These are phyloP conservation scores for Jaenimonas drosophilae DNA, from an alignment of 208 protist genomes.

Conservation along the genomic window DNA sequence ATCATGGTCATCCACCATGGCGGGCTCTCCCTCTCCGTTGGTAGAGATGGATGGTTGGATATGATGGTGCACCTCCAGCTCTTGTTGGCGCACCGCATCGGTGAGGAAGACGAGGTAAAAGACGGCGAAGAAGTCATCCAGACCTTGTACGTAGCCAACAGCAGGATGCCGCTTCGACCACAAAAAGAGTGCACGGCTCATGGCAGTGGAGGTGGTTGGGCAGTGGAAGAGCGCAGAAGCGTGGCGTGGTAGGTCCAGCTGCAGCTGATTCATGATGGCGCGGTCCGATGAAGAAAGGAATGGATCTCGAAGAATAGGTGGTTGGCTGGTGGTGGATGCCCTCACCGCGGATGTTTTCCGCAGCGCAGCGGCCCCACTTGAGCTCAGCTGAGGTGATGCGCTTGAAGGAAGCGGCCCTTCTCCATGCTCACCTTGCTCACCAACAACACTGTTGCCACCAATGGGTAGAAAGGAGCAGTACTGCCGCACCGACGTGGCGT, in stretches of 20 bases:
- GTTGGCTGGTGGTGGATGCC: background rate
- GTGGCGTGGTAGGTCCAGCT: constrained; percentile 71
- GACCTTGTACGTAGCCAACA: constrained; percentile 93
- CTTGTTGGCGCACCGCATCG: constrained; percentile 32
- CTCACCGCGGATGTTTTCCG: background rate
- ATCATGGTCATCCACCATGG: background rate
- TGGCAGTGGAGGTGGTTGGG: constrained; percentile 17
- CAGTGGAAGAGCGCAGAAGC: constrained; percentile 46
- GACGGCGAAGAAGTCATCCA: constrained; percentile 90
- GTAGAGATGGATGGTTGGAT: background rate
- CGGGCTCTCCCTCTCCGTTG: background rate
- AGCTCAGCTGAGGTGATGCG: background rate
- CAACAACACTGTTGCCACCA: background rate
- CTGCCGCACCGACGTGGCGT: constrained; percentile 34
- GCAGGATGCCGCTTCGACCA: constrained; percentile 91
- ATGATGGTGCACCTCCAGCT: background rate
- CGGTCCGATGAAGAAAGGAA: constrained; percentile 36
- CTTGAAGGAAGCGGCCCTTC: background rate
- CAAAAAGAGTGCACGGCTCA: constrained; percentile 89
- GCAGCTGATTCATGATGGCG: constrained; percentile 55
- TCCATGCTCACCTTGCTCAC: background rate
- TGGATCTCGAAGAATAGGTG: background rate
- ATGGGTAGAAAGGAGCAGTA: constrained; percentile 24
- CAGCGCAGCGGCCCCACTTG: too few relatives aligned
- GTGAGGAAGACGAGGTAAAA: constrained; percentile 89